These are phyloP conservation scores for Candida adriatica DNA, from an alignment of 805 yeast species.

Conservation along the genomic window DNA sequence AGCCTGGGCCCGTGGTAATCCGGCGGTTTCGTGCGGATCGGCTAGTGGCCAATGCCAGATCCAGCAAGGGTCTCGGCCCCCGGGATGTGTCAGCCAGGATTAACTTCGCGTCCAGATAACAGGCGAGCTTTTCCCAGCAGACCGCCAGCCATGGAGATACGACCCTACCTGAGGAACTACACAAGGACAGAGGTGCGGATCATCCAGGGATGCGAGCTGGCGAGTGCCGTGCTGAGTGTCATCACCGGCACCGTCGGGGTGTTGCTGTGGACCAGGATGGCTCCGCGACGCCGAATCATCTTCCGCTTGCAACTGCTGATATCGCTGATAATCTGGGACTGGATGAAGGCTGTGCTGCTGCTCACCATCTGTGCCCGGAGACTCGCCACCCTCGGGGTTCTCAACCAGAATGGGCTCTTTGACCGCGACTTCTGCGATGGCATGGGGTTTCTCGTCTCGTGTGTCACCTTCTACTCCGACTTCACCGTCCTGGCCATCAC, in stretches of 20 bases:
- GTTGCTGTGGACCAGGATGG: slow-evolving; percentile 18
- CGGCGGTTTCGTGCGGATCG: too few species aligned
- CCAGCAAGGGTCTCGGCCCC: too few species aligned
- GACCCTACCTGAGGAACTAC: slow-evolving; percentile 1
- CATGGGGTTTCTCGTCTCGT: slow-evolving; percentile 14
- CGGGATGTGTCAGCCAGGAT: too few species aligned
- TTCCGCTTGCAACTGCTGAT: slow-evolving; percentile 18
- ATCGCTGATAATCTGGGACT: slow-evolving; percentile 14
- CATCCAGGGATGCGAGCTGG: slow-evolving; percentile 9
- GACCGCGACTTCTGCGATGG: slow-evolving; percentile 14
- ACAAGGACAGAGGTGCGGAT: slow-evolving; percentile 4
- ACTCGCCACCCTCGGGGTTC: neutral
- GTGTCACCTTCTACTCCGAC: slow-evolving; percentile 13
- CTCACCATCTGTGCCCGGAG: slow-evolving; percentile 4
- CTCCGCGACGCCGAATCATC: slow-evolving; percentile 15
- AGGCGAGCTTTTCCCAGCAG: too few species aligned
- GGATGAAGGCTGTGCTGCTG: slow-evolving; percentile 11
- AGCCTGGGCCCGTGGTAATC: too few species aligned
- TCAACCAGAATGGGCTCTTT: neutral
- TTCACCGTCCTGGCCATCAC: slow-evolving; percentile 15
- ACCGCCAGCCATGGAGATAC: too few species aligned
- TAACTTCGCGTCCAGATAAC: too few species aligned
- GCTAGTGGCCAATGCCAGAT: too few species aligned
- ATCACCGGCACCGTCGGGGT: slow-evolving; percentile 13
- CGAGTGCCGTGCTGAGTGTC: slow-evolving; percentile 11